Evolutionary conservation across 805 yeast species (phyloP), one percentile per base, ranked within the genome.

Genomic region (Metschnikowia arizonensis): DNA sequence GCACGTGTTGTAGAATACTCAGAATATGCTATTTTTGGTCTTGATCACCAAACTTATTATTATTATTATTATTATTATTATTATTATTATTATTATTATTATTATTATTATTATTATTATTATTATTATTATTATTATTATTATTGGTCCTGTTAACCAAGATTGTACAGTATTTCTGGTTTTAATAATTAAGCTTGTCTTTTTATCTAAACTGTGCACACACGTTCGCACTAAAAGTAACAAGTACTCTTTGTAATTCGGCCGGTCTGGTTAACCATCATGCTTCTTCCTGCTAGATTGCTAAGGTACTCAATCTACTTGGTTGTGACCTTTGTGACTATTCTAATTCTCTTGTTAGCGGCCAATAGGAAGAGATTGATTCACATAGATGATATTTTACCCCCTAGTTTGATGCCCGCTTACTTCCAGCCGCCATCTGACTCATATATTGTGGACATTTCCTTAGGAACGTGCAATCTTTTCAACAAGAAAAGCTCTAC

Each of bases 401-500:
- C 50, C 17, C 32, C 49, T 4, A 42, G 43, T 9, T 41, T 53
- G 37, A 53, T 68, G 45, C 76, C 77, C 10, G 52, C 63, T 29
- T 72, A 62, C 51, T 68, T 72, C 56, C 73, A 72, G 50, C 74
- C 75, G 4, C 61, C 65, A 12, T 55, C 66, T n/a, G 73, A 68
- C 25, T 36, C 50, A n/a, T 60, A 50, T 45, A 55, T 77, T 10
- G 58, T 72, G 9, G 81, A 77, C 50, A 55, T 77, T 10, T 56
- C 66, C 35, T 50, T 76, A 23, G 63, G 61, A n/a, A 47, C 59
- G 52, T 67, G 70, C 54, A 64, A 66, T 23, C 21, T 44, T 9
- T 25, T 49, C n/a, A 37, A 40, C 33, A 42, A 43, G 25, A 45
- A 43, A n/a, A 33, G 44, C 14, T 14, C 49, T 9, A 34, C 34